Evolutionary conservation across 169 alveolate genomes (phyloP).

Genomic region (Cryptosporidium ubiquitum): DNA sequence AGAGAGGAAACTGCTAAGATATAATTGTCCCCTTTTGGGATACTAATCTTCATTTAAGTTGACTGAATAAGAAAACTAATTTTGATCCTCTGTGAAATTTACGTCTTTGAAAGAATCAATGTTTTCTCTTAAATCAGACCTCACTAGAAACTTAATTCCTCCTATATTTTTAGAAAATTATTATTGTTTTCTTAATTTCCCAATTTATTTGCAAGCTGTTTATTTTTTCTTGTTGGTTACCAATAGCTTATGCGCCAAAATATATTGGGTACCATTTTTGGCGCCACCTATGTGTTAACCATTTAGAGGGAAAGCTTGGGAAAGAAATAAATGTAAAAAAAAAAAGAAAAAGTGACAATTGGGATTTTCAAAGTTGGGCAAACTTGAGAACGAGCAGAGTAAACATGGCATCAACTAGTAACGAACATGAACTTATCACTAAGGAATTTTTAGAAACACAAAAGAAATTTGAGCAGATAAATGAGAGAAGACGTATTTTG

Average conservation of each 20-base stretch:
- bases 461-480: slow-evolving; percentile 38
- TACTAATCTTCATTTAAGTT: slow-evolving; percentile 69
- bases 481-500: slow-evolving; percentile 57
- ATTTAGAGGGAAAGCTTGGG: slow-evolving; percentile 4
- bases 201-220: not conserved
- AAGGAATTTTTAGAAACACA: slow-evolving; percentile 66
- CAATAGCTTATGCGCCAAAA: slow-evolving; percentile 1
- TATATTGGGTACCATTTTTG: not conserved
- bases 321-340: not conserved
- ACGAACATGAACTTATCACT: slow-evolving; percentile 21
- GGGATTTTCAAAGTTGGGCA: not conserved
- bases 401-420: slow-evolving; percentile 14
- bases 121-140: not conserved
- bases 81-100: slow-evolving; percentile 2
- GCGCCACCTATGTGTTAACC: not conserved
- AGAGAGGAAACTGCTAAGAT: slow-evolving; percentile 71
- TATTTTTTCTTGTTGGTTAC: not conserved
- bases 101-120: slow-evolving; percentile 2
- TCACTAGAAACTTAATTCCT: not conserved
- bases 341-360: not conserved
- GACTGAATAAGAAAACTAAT: not conserved
- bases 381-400: not conserved
- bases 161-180: slow-evolving; percentile 2
- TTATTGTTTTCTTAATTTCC: not conserved
- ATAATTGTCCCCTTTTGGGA: slow-evolving; percentile 75